Evolutionary conservation across 495 filamentous ascomycete genomes (phyloP).

Genomic region (Clavariopsis aquatica): DNA sequence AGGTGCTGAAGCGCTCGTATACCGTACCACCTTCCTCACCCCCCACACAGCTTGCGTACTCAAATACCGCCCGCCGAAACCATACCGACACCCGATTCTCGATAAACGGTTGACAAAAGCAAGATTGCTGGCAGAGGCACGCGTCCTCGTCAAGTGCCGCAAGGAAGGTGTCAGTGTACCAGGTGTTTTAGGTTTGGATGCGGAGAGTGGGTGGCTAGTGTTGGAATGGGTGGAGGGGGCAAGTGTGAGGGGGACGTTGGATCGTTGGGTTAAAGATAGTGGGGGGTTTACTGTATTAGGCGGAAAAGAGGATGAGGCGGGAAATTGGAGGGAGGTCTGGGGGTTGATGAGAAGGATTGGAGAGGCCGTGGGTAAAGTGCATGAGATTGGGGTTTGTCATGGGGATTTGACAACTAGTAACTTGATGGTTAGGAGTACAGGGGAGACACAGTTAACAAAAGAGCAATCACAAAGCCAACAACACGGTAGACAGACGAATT

Average conservation of each 20-base stretch:
- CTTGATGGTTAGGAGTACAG: constrained; percentile 71
- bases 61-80: constrained; percentile 90
- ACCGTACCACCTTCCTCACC: constrained; percentile 77
- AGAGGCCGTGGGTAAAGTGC: constrained; percentile 71
- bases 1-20: constrained; percentile 94
- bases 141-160: constrained; percentile 72
- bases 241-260: constrained; percentile 66
- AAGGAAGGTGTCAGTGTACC: constrained; percentile 78
- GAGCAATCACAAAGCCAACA: constrained; percentile 18
- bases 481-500: constrained; percentile 3
- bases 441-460: not conserved
- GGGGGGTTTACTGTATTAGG: too few species aligned
- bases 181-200: constrained; percentile 72
- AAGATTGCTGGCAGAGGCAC: constrained; percentile 82
- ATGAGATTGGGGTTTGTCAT: constrained; percentile 81
- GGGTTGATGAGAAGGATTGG: constrained; percentile 74
- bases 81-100: constrained; percentile 88
- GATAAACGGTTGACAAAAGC: constrained; percentile 84
- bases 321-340: constrained; percentile 44
- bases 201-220: constrained; percentile 74
- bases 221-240: constrained; percentile 88
- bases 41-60: constrained; percentile 72
- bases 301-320: too few species aligned
- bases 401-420: constrained; percentile 98
- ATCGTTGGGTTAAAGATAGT: constrained; percentile 55